phyloP scores from a whole-genome alignment of 805 yeast genomes.

The Lipomyces spencermartinsiae region DNA sequence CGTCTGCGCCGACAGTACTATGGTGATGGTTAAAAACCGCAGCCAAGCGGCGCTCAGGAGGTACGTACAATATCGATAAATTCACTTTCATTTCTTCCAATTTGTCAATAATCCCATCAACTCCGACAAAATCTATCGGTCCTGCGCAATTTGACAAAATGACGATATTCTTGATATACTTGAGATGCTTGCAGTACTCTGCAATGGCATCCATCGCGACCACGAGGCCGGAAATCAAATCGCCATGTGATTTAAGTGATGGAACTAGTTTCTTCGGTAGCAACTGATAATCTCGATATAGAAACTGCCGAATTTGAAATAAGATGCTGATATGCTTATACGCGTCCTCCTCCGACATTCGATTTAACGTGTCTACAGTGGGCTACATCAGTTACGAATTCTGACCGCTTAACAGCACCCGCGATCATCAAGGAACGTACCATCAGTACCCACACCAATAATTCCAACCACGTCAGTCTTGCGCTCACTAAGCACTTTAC shows the following conservation, averaged over 20 bases:
- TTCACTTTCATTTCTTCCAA: slow-evolving; percentile 30
- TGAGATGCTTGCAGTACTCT: slow-evolving; percentile 40
- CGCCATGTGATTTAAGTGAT: slow-evolving; percentile 24
- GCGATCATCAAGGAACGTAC: slow-evolving; percentile 8
- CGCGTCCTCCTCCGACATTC: slow-evolving; percentile 13
- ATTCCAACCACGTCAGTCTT: slow-evolving; percentile 44
- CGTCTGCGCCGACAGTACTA: slow-evolving; percentile 10
- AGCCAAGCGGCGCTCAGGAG: background rate
- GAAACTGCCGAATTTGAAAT: slow-evolving; percentile 28
- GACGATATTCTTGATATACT: slow-evolving; percentile 47
- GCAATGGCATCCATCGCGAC: slow-evolving; percentile 49
- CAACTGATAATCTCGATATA: slow-evolving; percentile 20
- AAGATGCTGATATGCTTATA: slow-evolving; percentile 31
- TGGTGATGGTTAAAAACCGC: background rate
- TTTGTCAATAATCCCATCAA: slow-evolving; percentile 17
- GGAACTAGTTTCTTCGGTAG: slow-evolving; percentile 20
- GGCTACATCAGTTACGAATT: background rate
- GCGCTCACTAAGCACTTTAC: slow-evolving; percentile 40
- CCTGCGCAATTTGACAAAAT: slow-evolving; percentile 27
- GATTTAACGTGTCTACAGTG: slow-evolving; percentile 7
- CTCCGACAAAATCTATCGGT: slow-evolving; percentile 13
- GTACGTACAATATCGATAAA: slow-evolving; percentile 27
- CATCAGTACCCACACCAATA: slow-evolving; percentile 40
- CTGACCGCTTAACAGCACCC: background rate
- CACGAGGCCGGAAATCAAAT: slow-evolving; percentile 43